Evolutionary conservation across 148 eudicot species (phyloP).

Genomic region (Salicornia ramosissima): DNA sequence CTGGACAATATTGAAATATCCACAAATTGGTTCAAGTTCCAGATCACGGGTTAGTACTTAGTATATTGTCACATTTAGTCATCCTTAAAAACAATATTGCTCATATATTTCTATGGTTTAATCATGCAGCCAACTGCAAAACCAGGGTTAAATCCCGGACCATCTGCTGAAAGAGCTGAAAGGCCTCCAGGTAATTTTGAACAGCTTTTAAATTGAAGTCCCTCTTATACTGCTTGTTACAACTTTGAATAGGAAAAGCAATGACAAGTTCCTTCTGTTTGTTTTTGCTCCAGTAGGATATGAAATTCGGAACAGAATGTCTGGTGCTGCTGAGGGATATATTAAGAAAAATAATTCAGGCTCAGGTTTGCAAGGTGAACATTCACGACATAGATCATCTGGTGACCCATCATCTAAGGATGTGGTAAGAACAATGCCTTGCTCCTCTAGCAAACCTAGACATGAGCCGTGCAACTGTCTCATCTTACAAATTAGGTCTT

Average conservation of each 20-base stretch:
- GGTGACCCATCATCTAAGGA: conserved; percentile 65
- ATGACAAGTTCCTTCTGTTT: background rate
- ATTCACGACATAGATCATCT: conserved; percentile 55
- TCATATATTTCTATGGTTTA: conserved; percentile 7
- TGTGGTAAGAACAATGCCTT: conserved; percentile 34
- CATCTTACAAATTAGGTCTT: background rate
- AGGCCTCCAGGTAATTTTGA: conserved; percentile 53
- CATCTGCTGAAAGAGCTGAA: conserved; percentile 69
- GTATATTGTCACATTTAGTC: background rate
- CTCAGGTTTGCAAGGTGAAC: conserved; percentile 56
- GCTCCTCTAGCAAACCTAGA: background rate
- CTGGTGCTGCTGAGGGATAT: conserved; percentile 77
- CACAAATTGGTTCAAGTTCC: conserved; percentile 89
- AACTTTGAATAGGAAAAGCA: background rate
- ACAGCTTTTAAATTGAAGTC: background rate
- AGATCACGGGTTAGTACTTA: conserved; percentile 54
- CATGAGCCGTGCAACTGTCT: background rate
- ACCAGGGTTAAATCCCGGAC: conserved; percentile 59
- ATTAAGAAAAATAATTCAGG: conserved; percentile 55
- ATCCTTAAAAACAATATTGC: background rate
- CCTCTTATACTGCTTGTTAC: background rate
- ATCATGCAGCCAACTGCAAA: conserved; percentile 56
- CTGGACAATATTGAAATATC: conserved; percentile 95
- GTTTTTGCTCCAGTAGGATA: conserved; percentile 42
- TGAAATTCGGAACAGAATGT: conserved; percentile 64